These are phyloP conservation scores for Leptodermis oblonga DNA, from an alignment of 257 asterid species.

Conservation along the genomic window DNA sequence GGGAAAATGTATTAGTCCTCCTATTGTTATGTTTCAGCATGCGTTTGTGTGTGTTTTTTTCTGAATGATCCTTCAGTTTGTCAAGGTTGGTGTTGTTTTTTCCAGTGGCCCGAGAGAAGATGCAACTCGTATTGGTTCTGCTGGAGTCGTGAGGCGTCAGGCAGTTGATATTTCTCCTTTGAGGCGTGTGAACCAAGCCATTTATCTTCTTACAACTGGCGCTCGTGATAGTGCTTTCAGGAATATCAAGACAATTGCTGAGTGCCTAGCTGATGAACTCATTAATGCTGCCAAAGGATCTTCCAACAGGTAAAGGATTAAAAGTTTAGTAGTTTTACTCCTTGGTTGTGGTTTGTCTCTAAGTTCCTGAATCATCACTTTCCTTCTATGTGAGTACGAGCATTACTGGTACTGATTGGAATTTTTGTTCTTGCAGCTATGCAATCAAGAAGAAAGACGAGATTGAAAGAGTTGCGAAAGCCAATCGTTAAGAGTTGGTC, in stretches of 20 bases:
- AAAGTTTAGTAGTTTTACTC: not conserved
- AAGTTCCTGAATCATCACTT: no score
- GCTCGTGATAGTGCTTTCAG: slow-evolving; percentile 83
- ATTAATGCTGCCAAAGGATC: slow-evolving; percentile 86
- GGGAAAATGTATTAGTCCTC: not conserved
- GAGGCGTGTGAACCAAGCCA: slow-evolving; percentile 75
- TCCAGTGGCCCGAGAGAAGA: slow-evolving; percentile 82
- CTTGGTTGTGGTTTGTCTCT: not conserved
- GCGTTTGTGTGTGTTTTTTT: no score
- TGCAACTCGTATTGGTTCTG: slow-evolving; percentile 81
- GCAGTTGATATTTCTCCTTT: slow-evolving; percentile 88
- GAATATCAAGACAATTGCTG: slow-evolving; percentile 65
- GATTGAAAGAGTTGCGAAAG: slow-evolving; percentile 76
- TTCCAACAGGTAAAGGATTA: slow-evolving; percentile 52
- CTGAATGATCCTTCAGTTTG: not conserved
- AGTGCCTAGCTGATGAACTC: slow-evolving; percentile 84
- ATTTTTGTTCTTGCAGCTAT: slow-evolving; percentile 36
- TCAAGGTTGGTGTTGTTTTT: not conserved
- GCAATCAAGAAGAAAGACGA: slow-evolving; percentile 79
- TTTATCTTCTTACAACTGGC: slow-evolving; percentile 69
- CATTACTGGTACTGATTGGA: not conserved
- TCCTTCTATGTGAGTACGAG: not conserved
- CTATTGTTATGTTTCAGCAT: not conserved
- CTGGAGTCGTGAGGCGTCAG: slow-evolving; percentile 86
- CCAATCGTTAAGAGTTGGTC: slow-evolving; percentile 46